phyloP scores from a whole-genome alignment of 140 eudicot genomes.

The Bidens hawaiensis region DNA sequence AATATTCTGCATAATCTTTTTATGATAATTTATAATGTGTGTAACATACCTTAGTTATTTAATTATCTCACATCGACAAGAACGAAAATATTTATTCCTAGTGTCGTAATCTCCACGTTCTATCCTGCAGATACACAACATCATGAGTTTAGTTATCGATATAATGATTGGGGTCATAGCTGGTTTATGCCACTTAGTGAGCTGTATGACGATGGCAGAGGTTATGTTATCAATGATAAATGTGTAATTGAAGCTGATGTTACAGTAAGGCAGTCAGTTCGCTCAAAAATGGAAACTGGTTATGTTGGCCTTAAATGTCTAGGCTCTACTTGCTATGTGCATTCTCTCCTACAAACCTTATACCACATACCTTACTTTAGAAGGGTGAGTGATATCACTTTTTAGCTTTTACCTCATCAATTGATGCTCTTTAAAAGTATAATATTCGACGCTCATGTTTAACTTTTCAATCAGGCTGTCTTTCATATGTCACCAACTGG shows the following conservation, averaged over 20 bases:
- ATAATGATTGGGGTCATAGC: constrained; percentile 83
- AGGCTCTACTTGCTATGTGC: constrained; percentile 92
- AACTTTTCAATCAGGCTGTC: constrained; percentile 51
- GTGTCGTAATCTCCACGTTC: not conserved
- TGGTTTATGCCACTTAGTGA: constrained; percentile 77
- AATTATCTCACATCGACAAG: too few species aligned
- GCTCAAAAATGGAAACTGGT: constrained; percentile 77
- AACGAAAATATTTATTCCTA: not conserved
- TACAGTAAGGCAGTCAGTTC: constrained; percentile 67
- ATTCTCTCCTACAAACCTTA: constrained; percentile 75
- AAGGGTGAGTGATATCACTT: constrained; percentile 46
- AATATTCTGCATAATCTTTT: too few species aligned
- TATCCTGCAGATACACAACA: constrained; percentile 63
- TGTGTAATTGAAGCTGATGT: constrained; percentile 77
- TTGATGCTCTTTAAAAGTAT: not conserved
- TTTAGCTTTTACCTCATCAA: not conserved
- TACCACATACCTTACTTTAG: constrained; percentile 88
- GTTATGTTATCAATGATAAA: constrained; percentile 67
- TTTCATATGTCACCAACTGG: constrained; percentile 97
- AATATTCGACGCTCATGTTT: constrained; percentile 7
- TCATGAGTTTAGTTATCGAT: constrained; percentile 68
- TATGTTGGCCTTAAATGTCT: constrained; percentile 93
- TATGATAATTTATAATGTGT: too few species aligned
- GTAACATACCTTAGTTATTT: too few species aligned
- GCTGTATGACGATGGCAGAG: constrained; percentile 63